These are phyloP conservation scores for Chytridiales sp. DNA, from an alignment of 371 early-diverging fungal species.

Conservation along the genomic window DNA sequence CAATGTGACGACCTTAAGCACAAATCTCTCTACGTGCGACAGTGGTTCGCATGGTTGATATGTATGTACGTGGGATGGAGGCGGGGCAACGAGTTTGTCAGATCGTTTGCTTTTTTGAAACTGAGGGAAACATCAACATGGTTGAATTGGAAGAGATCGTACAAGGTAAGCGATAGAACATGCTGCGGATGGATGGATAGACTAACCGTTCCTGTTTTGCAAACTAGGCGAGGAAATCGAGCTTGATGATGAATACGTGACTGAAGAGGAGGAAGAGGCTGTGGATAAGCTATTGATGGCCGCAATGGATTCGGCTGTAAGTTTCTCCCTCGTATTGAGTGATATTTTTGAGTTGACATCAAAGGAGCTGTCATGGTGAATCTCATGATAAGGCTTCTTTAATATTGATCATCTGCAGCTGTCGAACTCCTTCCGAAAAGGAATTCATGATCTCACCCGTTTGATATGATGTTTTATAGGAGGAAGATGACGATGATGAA, in stretches of 20 bases:
- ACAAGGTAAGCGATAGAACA: too few species aligned
- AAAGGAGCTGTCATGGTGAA: too few species aligned
- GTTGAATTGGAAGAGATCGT: too few species aligned
- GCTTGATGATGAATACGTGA: slow-evolving; percentile 27
- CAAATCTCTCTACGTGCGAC: slow-evolving; percentile 23
- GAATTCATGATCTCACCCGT: background rate
- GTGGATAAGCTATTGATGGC: background rate
- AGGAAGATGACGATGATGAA: slow-evolving; percentile 14
- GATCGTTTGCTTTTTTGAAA: background rate
- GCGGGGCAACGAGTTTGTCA: background rate
- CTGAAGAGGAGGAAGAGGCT: slow-evolving; percentile 23
- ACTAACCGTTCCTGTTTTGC: too few species aligned
- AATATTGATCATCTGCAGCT: background rate
- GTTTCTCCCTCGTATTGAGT: background rate
- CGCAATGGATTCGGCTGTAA: too few species aligned
- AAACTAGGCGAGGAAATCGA: too few species aligned
- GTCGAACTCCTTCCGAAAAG: background rate
- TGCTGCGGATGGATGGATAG: too few species aligned
- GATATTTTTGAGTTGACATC: too few species aligned
- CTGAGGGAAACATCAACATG: background rate
- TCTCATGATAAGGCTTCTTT: too few species aligned
- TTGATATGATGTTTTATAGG: background rate
- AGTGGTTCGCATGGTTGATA: background rate
- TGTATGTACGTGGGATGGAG: too few species aligned
- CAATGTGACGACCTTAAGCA: slow-evolving; percentile 24